phyloP scores from a whole-genome alignment of 2,329 filamentous ascomycete genomes.

The Fusarium sp. region DNA sequence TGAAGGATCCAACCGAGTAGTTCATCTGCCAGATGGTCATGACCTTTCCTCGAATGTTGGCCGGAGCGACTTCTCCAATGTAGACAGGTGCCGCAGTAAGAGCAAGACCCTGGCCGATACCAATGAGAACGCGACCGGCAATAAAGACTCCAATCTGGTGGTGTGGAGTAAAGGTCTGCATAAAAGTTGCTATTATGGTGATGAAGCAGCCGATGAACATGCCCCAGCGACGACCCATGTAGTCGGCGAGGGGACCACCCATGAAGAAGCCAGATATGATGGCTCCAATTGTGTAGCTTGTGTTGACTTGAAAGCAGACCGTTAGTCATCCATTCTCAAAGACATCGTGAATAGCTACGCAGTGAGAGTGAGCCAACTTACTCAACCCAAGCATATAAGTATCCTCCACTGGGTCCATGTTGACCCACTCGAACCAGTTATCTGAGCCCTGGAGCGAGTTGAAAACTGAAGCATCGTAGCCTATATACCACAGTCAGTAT shows the following conservation, averaged over 20 bases:
- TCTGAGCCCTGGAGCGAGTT: conserved; percentile 74
- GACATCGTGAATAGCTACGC: too few relatives aligned
- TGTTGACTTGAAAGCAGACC: conserved; percentile 58
- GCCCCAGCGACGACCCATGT: conserved; percentile 46
- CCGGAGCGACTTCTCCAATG: conserved; percentile 72
- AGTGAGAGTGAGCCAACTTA: background rate
- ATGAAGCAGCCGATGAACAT: conserved; percentile 72
- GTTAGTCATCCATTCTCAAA: background rate
- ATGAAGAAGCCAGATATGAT: conserved; percentile 73
- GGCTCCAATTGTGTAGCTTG: conserved; percentile 74
- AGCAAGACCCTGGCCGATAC: conserved; percentile 75
- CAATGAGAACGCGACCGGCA: conserved; percentile 73
- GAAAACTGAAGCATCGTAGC: conserved; percentile 75
- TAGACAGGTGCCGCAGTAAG: conserved; percentile 75
- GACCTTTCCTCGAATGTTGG: conserved; percentile 71
- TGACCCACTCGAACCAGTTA: conserved; percentile 72
- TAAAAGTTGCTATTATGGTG: conserved; percentile 73
- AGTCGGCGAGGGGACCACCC: background rate
- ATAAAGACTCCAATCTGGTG: conserved; percentile 73
- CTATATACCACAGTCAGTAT: background rate
- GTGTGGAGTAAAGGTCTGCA: conserved; percentile 71
- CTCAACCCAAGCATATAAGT: conserved; percentile 49
- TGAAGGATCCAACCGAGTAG: conserved; percentile 69
- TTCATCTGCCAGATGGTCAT: conserved; percentile 75
- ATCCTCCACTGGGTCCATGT: conserved; percentile 49